Evolutionary conservation across 1,284 basidiomycete genomes (phyloP).

Genomic region (Heimioporus retisporus): DNA sequence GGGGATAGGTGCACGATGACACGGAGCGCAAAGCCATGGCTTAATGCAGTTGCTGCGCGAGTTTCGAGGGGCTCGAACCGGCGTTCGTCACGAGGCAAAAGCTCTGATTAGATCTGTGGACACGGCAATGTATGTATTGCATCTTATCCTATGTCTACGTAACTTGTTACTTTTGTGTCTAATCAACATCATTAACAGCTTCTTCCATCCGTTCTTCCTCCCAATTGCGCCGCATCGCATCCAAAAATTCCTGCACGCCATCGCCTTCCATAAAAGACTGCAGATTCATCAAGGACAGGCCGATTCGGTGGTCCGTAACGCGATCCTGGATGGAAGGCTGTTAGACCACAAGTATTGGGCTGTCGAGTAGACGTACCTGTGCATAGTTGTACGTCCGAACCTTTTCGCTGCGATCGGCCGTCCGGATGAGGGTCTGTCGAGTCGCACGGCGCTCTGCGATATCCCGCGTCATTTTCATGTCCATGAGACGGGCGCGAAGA

Average conservation of each 20-base stretch:
- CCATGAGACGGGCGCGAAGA: conserved; percentile 85
- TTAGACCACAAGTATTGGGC: not conserved
- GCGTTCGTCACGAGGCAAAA: too few relatives aligned
- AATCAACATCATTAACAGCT: conserved; percentile 54
- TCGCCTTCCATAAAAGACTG: conserved; percentile 84
- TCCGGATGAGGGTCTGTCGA: conserved; percentile 79
- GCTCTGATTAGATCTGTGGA: too few relatives aligned
- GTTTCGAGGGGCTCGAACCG: too few relatives aligned
- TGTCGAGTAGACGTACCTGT: conserved; percentile 60
- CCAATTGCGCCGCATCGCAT: conserved; percentile 73
- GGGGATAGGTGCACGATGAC: too few relatives aligned
- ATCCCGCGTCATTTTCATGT: conserved; percentile 78
- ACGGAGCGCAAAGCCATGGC: too few relatives aligned
- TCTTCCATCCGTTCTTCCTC: conserved; percentile 76
- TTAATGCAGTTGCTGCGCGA: too few relatives aligned
- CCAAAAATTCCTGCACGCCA: conserved; percentile 71
- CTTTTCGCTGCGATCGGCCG: conserved; percentile 91
- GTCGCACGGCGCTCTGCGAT: conserved; percentile 76
- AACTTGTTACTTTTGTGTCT: conserved; percentile 4
- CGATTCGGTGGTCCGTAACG: conserved; percentile 93
- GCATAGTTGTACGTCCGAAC: conserved; percentile 95
- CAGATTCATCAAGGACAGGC: conserved; percentile 81
- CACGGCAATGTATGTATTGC: too few relatives aligned
- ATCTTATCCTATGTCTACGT: too few relatives aligned
- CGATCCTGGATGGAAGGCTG: conserved; percentile 70